These are phyloP conservation scores for Rhizopus microsporus DNA, from an alignment of 371 early-diverging fungal genomes.

Conservation along the genomic window DNA sequence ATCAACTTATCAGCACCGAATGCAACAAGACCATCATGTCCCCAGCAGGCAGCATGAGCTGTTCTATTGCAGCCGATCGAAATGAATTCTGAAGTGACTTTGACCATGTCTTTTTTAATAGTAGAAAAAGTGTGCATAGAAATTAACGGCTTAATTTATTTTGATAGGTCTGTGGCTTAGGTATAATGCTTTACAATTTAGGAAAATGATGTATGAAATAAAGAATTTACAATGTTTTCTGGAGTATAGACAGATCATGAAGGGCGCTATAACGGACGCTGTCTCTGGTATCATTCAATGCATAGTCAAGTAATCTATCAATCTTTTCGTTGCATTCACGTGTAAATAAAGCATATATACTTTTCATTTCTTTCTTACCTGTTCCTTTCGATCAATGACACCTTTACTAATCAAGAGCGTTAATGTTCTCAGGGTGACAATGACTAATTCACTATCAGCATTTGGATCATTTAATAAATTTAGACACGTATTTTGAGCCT, in stretches of 20 bases:
- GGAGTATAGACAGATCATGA: constrained; percentile 30
- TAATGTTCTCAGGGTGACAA: constrained; percentile 49
- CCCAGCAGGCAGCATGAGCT: constrained; percentile 65
- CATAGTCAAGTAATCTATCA: constrained; percentile 39
- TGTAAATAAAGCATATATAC: not conserved
- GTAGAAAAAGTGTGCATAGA: not conserved
- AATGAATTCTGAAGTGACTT: constrained; percentile 59
- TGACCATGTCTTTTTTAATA: constrained; percentile 27
- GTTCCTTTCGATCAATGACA: constrained; percentile 53
- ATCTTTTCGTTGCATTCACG: constrained; percentile 19
- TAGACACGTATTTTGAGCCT: constrained; percentile 52
- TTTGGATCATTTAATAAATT: constrained; percentile 41
- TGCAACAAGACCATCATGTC: constrained; percentile 66
- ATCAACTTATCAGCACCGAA: constrained; percentile 74
- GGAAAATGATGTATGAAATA: no score
- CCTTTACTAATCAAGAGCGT: constrained; percentile 51
- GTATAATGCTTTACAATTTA: not conserved
- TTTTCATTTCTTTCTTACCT: constrained; percentile 18
- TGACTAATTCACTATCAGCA: constrained; percentile 40
- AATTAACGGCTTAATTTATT: not conserved
- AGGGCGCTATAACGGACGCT: constrained; percentile 29
- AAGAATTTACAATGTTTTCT: not conserved
- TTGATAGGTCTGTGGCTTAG: constrained; percentile 3
- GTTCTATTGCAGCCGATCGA: constrained; percentile 73
- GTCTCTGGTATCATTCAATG: constrained; percentile 33